Evolutionary conservation across 345 rosid species (phyloP).

Genomic region (Citrus medica): DNA sequence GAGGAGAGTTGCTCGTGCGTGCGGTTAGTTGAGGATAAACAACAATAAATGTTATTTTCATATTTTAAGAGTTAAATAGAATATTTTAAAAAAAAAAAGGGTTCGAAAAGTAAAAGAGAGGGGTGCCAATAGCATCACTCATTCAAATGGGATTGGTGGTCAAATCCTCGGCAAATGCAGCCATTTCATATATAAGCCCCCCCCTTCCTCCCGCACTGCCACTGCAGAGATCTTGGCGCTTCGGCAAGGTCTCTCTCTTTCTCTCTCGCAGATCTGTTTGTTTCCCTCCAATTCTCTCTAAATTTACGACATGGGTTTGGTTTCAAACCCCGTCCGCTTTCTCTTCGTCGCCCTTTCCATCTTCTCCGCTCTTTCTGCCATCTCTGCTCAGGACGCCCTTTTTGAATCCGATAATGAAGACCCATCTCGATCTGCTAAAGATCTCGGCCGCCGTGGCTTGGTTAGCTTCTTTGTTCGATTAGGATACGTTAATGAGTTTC

Average conservation of each 20-base stretch:
- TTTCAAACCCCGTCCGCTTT: neutral
- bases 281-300: neutral
- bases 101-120: too few species aligned
- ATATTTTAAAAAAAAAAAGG: too few species aligned
- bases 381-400: constrained; percentile 35
- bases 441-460: constrained; percentile 96
- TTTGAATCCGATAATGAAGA: constrained; percentile 49
- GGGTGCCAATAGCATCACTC: too few species aligned
- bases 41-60: too few species aligned
- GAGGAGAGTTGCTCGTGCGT: too few species aligned
- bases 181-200: neutral
- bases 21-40: too few species aligned
- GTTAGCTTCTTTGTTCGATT: constrained; percentile 31
- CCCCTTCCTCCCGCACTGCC: neutral
- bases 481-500: too few species aligned
- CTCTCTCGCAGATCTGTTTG: neutral
- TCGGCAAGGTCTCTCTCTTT: neutral
- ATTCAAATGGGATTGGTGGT: too few species aligned
- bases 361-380: neutral
- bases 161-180: neutral
- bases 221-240: neutral
- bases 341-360: neutral
- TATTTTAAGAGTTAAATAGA: too few species aligned
- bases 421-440: constrained; percentile 39
- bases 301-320: neutral